Base-by-base conservation (phyloP, 1,284 basidiomycete genomes). In the Heterobasidion occidentale region DNA sequence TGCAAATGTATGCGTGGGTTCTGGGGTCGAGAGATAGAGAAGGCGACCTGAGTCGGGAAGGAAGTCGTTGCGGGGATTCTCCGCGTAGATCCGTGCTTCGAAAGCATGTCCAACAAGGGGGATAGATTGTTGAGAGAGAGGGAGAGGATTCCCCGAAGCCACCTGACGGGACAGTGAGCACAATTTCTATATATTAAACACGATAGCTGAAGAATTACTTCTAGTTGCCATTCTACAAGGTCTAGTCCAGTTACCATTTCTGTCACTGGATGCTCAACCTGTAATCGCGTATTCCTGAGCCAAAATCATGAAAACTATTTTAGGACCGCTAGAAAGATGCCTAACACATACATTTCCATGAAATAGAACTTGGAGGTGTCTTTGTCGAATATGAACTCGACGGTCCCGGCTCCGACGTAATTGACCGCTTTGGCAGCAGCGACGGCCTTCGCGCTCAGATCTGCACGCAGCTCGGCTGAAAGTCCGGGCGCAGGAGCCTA, bases 1-100 rank as follows among this genome's bases (percentile, higher is more conserved):
- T 9, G 87, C 84, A 61, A 88, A 88, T 36, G 72, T 68, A 56
- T 83, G 77, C 0, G 86, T 89, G 2, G 89, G 84, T 5, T 72
- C 68, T 2, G 88, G 89, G 0, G 88, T 90, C 0, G 88, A 86
- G 51, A 94, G 81, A 70, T 94, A 90, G 9, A 91, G 71, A 3
- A 97, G 77, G 7, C 77, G 77, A 1, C 94, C 94, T 17, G 92
- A 93, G 66, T 97, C 94, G 1, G 94, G 94, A 6, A 97, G 78
- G 75, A 97, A 98, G 68, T 90, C 84, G 67, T 91, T 92, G 63
- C 92, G 79, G n/a, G 93, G 93, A 64, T 94, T 92, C 71, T 98
- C 94, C 7, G 94, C 95, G 68, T 98, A 98, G 63, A 98, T 95
- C n/a, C 94, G 84, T 12, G 93, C 94, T 72, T 97, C 94, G 63